Evolutionary conservation across 495 filamentous ascomycete species (phyloP).

Genomic region (Polyplosphaeria fusca): DNA sequence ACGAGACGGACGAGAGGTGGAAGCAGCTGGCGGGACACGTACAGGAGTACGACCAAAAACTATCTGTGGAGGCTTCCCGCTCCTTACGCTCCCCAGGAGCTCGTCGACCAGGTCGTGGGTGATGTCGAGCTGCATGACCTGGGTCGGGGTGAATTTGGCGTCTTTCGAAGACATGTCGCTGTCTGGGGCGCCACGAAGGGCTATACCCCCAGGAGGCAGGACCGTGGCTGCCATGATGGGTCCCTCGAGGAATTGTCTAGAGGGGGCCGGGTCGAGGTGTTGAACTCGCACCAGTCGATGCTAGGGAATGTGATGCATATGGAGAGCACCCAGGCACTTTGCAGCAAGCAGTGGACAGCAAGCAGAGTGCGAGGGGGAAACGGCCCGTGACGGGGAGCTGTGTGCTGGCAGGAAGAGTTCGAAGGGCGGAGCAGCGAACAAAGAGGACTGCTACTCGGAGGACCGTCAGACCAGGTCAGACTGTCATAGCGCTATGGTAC

Average conservation of each 20-base stretch:
- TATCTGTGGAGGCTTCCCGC: slow-evolving; percentile 34
- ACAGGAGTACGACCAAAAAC: slow-evolving; percentile 36
- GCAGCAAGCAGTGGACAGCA: slow-evolving; percentile 11
- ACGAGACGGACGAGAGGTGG: background rate
- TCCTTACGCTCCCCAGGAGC: slow-evolving; percentile 30
- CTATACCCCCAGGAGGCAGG: slow-evolving; percentile 24
- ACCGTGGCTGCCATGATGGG: slow-evolving; percentile 18
- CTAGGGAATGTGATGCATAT: slow-evolving; percentile 32
- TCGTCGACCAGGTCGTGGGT: slow-evolving; percentile 34
- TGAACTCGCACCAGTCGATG: slow-evolving; percentile 20
- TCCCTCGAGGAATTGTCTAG: slow-evolving; percentile 11
- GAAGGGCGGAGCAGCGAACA: slow-evolving; percentile 26
- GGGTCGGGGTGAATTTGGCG: slow-evolving; percentile 24
- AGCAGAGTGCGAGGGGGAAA: background rate
- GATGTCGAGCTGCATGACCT: slow-evolving; percentile 38
- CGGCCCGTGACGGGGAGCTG: slow-evolving; percentile 11
- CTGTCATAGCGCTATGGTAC: slow-evolving; percentile 35
- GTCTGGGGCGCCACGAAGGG: slow-evolving; percentile 34
- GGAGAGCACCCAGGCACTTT: slow-evolving; percentile 30
- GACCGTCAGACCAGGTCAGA: slow-evolving; percentile 34
- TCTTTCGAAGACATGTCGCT: slow-evolving; percentile 28
- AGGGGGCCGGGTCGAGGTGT: slow-evolving; percentile 17
- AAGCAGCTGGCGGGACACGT: slow-evolving; percentile 12
- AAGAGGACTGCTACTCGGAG: slow-evolving; percentile 24
- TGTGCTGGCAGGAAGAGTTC: slow-evolving; percentile 29